Evolutionary conservation across 2,329 filamentous ascomycete genomes (phyloP).

Genomic region (Paecilomyces dactylethromorphus): DNA sequence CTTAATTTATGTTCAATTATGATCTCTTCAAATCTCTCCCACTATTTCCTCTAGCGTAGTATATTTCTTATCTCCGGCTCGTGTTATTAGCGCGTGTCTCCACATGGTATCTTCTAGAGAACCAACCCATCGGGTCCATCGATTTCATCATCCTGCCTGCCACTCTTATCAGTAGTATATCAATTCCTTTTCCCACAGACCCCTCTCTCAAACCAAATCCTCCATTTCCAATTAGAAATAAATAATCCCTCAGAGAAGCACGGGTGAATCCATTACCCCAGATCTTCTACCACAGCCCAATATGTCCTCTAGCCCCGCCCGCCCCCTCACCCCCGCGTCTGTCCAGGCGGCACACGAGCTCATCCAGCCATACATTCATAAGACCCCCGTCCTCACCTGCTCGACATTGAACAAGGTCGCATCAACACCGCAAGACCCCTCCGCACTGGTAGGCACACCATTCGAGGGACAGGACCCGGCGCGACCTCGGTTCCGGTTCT

Average conservation of each 20-base stretch:
- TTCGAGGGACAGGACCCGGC: conserved; percentile 55
- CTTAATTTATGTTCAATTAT: neutral
- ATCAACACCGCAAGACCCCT: conserved; percentile 58
- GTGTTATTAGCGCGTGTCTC: neutral
- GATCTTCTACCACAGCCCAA: neutral
- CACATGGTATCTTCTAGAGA: neutral
- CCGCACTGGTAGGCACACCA: conserved; percentile 50
- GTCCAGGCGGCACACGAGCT: conserved; percentile 65
- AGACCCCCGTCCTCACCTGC: conserved; percentile 76
- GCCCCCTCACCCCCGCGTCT: conserved; percentile 64
- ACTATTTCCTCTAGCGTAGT: neutral
- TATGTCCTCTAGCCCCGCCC: neutral
- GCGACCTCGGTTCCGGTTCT: conserved; percentile 62
- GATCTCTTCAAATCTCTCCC: neutral
- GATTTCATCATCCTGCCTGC: neutral
- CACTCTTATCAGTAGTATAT: neutral
- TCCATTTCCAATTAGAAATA: neutral
- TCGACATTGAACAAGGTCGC: conserved; percentile 67
- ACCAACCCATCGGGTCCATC: neutral
- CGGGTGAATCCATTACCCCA: neutral
- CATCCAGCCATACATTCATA: conserved; percentile 71
- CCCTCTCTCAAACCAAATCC: neutral
- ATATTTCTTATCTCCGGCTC: neutral
- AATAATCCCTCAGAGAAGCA: neutral
- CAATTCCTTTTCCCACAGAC: neutral